Evolutionary conservation across 495 filamentous ascomycete genomes (phyloP).

Genomic region (Astrocystis sublimbata): DNA sequence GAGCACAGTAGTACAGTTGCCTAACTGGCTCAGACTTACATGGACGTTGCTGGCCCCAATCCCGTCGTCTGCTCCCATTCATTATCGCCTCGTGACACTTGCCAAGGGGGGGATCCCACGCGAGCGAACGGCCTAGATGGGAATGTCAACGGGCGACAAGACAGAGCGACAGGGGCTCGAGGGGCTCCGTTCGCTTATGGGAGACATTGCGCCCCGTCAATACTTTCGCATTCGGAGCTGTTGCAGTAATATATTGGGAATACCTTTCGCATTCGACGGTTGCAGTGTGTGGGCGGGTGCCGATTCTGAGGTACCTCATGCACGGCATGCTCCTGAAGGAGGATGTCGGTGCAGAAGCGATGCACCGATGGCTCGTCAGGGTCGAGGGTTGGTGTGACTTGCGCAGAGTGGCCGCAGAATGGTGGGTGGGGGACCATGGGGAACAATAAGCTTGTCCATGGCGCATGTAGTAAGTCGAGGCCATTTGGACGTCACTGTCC

Average conservation of each 20-base stretch:
- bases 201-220: too few relatives aligned
- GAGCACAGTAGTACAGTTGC: too few relatives aligned
- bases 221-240: not conserved
- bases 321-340: constrained; percentile 10
- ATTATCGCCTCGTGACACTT: not conserved
- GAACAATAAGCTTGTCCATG: constrained; percentile 13
- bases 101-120: not conserved
- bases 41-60: not conserved
- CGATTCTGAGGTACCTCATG: too few relatives aligned
- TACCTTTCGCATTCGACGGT: too few relatives aligned
- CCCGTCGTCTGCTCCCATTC: not conserved
- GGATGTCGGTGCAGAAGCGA: not conserved
- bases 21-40: too few relatives aligned
- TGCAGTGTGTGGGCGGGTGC: not conserved
- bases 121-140: constrained; percentile 1
- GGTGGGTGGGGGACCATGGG: not conserved
- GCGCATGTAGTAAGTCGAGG: not conserved
- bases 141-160: not conserved
- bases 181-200: too few relatives aligned
- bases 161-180: too few relatives aligned
- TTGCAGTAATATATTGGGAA: constrained; percentile 9
- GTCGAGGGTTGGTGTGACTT: too few relatives aligned
- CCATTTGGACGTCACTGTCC: too few relatives aligned
- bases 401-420: too few relatives aligned
- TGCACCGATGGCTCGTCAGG: not conserved